A percentile compares a stretch with the other conserved stretches of the same genome.
phyloP scores from a whole-genome alignment of 2,329 filamentous ascomycete species.

The Aspergillus neotritici region DNA sequence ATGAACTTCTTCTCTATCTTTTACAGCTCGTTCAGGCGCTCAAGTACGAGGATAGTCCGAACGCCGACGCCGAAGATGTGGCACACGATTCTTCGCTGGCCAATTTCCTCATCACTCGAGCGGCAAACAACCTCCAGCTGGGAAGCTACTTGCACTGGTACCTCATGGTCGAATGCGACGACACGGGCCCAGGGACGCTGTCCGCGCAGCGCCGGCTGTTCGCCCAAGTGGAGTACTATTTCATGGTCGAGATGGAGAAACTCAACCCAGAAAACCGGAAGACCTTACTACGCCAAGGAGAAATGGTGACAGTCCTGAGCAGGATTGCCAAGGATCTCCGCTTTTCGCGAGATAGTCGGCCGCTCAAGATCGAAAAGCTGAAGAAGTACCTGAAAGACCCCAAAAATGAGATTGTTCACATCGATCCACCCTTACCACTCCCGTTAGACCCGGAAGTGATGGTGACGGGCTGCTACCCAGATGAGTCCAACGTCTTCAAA shows the following conservation, averaged over 20 bases:
- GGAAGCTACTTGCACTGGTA: slow-evolving; percentile 99
- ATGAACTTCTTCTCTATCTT: slow-evolving; percentile 84
- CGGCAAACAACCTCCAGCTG: slow-evolving; percentile 79
- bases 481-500: slow-evolving; percentile 89
- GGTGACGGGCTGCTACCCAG: slow-evolving; percentile 72
- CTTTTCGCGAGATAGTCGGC: slow-evolving; percentile 68
- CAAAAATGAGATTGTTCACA: slow-evolving; percentile 76
- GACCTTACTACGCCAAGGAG: slow-evolving; percentile 76
- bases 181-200: slow-evolving; percentile 67
- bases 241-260: slow-evolving; percentile 80
- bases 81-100: slow-evolving; percentile 77
- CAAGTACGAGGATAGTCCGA: slow-evolving; percentile 78
- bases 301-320: slow-evolving; percentile 78
- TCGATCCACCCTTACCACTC: slow-evolving; percentile 81
- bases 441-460: slow-evolving; percentile 80
- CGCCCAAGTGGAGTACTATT: slow-evolving; percentile 89
- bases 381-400: slow-evolving; percentile 81
- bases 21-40: slow-evolving; percentile 92
- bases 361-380: slow-evolving; percentile 74
- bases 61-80: slow-evolving; percentile 56
- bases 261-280: slow-evolving; percentile 68
- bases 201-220: slow-evolving; percentile 77
- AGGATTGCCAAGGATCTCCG: slow-evolving; percentile 88
- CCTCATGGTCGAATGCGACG: slow-evolving; percentile 94
- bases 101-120: slow-evolving; percentile 80